Base-by-base conservation (phyloP, 202 grass and related monocot genomes). In the Setaria italica region DNA sequence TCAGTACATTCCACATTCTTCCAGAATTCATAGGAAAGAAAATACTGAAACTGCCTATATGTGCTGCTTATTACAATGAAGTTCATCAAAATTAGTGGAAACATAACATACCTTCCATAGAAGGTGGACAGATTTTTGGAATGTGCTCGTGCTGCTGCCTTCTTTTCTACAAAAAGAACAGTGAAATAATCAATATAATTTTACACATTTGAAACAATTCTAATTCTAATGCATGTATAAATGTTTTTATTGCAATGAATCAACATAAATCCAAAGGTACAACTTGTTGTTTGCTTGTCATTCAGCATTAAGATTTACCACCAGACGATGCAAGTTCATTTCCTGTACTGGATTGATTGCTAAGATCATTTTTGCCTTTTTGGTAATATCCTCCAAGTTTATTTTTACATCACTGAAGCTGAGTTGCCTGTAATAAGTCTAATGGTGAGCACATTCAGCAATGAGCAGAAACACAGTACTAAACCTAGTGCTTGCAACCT, bases 111-210 rank as follows among this genome's bases (percentile, higher is more conserved):
- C 97, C 97, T 99, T 88, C 97, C 97, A 88, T 93, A 99, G 62
- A 92, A 99, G 1, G 88, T 81, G 20, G 97, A 99, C 60, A 99
- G 42, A 72, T 90, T 88, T 92, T 99, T 99, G 30, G 97, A 96
- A 76, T 94, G 82, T 66, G 88, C 92, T 68, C 80, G 88, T 90
- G 93, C 97, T 30, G 84, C 92, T 47, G 91, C 93, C 90, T 96
- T 99, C 11, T 96, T 94, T 90, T 88, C 81, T 84, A 87, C 89
- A 91, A 39, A 64, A 58, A 66, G 75, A 70, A 80, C 1, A 57
- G 81, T 49, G 29, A 15, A 6, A 62, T 37, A 17, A 37, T 49
- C 15, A 79, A 47, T 63, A 78, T 1, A 81, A 21, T 16, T 5
- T 80, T 72, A 76, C 62, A 45, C 55, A 49, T 16, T 68, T 57